These are phyloP conservation scores for Dentipellis sp. DNA, from an alignment of 768 basidiomycete species.

Conservation along the genomic window DNA sequence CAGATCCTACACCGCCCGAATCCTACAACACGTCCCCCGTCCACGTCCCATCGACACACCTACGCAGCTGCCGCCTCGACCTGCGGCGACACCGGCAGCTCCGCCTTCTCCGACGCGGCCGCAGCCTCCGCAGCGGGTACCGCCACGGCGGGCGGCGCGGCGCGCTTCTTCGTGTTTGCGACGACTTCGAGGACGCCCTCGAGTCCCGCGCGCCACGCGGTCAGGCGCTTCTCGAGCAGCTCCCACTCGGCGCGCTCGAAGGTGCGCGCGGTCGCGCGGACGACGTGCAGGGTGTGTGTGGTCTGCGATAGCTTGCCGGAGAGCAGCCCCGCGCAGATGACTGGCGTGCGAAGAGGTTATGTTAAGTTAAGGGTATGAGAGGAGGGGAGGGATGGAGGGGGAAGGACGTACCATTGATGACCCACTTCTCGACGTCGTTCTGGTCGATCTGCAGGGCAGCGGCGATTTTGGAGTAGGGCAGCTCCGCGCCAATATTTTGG, in stretches of 20 bases:
- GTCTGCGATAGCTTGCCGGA: conserved; percentile 81
- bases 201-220: conserved; percentile 72
- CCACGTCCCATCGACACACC: too few species aligned
- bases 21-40: too few species aligned
- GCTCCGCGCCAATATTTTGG: conserved; percentile 61
- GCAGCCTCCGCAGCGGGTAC: not conserved
- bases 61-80: not conserved
- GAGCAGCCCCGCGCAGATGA: conserved; percentile 71
- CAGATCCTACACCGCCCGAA: too few species aligned
- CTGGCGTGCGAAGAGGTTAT: too few species aligned
- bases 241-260: conserved; percentile 80
- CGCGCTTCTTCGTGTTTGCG: conserved; percentile 39
- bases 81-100: not conserved
- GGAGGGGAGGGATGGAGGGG: not conserved
- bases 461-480: conserved; percentile 65
- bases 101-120: not conserved
- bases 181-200: conserved; percentile 65
- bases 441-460: conserved; percentile 53
- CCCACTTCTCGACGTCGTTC: conserved; percentile 75
- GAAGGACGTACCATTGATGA: conserved; percentile 61
- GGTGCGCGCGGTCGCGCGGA: conserved; percentile 62
- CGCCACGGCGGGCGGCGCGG: conserved; percentile 10
- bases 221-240: conserved; percentile 58
- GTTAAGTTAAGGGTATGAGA: conserved; percentile 2
- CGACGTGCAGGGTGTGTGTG: conserved; percentile 61